phyloP scores from a whole-genome alignment of 768 basidiomycete species.

The Pleurotus citrinopileatus region DNA sequence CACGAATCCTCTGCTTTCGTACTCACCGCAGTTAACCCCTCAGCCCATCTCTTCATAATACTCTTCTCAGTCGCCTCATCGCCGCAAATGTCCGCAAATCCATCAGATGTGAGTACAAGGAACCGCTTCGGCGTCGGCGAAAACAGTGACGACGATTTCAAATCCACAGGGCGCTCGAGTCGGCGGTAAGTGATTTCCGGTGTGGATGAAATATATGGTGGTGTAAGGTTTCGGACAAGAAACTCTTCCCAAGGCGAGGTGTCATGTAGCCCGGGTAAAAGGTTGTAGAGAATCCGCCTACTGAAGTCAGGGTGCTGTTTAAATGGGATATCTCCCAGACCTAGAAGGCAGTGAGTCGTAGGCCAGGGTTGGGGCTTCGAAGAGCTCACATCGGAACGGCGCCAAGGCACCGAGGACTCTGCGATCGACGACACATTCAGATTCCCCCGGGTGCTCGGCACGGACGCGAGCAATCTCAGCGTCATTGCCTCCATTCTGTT shows the following conservation, averaged over 20 bases:
- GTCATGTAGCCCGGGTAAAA: slow-evolving; percentile 59
- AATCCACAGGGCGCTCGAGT: slow-evolving; percentile 26
- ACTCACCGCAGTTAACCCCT: slow-evolving; percentile 31
- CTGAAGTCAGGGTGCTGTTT: slow-evolving; percentile 73
- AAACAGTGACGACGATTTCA: slow-evolving; percentile 8
- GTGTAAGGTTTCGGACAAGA: slow-evolving; percentile 56
- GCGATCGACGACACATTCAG: slow-evolving; percentile 61
- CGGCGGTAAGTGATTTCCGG: slow-evolving; percentile 62
- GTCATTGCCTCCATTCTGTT: slow-evolving; percentile 70
- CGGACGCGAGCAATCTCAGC: slow-evolving; percentile 63
- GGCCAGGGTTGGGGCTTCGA: neutral
- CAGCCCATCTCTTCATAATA: slow-evolving; percentile 53
- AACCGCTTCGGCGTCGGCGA: slow-evolving; percentile 33
- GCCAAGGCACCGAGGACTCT: slow-evolving; percentile 77
- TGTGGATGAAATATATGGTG: slow-evolving; percentile 63
- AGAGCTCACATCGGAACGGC: slow-evolving; percentile 65
- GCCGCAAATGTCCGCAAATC: slow-evolving; percentile 59
- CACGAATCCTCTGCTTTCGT: slow-evolving; percentile 5
- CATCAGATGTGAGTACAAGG: slow-evolving; percentile 65
- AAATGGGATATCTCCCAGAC: slow-evolving; percentile 69
- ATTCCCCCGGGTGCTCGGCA: slow-evolving; percentile 65
- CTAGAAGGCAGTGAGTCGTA: slow-evolving; percentile 26
- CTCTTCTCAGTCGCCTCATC: slow-evolving; percentile 40
- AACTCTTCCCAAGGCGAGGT: slow-evolving; percentile 67
- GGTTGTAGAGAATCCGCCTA: slow-evolving; percentile 61